Base-by-base conservation (phyloP, 495 filamentous ascomycete genomes). In the Penicillium macrosclerotiorum region DNA sequence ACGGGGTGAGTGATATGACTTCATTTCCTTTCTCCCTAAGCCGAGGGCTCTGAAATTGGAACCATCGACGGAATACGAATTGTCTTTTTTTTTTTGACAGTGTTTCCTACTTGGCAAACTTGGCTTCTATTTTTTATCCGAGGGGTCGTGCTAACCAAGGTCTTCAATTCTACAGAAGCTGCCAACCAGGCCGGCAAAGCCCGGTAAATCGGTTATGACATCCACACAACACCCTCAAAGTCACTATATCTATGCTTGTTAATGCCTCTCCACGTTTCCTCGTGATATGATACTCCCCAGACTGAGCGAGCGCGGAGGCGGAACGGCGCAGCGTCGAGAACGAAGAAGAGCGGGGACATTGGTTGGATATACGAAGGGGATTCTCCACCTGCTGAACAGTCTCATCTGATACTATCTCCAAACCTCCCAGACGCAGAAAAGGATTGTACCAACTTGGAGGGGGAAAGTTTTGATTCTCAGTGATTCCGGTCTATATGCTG, bases 1-100 rank as follows among this genome's bases (percentile, higher is more conserved):
- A 67, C 83, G 92, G 83, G 93, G 90, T 95, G 57, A 54, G 80
- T 74, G 16, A 57, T 39, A 27, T 31, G 31, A 20, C 35, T n/a
- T 5, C n/a, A 6, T 17, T 37, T 25, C 3, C 24, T 13, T n/a
- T 23, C 17, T 13, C 11, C 23, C n/a, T n/a, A 4, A 19, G 6
- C 11, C 9, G 16, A n/a, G n/a, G n/a, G n/a, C n/a, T n/a, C n/a
- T n/a, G n/a, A n/a, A n/a, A n/a, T n/a, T n/a, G n/a, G n/a, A n/a
- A n/a, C n/a, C n/a, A n/a, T n/a, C n/a, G n/a, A n/a, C n/a, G n/a
- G n/a, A n/a, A n/a, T n/a, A n/a, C n/a, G n/a, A n/a, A n/a, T n/a
- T n/a, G n/a, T n/a, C n/a, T n/a, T n/a, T n/a, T n/a, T n/a, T n/a
- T n/a, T n/a, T n/a, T n/a, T n/a, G n/a, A n/a, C n/a, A n/a, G n/a